Evolutionary conservation across 768 basidiomycete genomes (phyloP).

Genomic region (Termitomyces titanicus): DNA sequence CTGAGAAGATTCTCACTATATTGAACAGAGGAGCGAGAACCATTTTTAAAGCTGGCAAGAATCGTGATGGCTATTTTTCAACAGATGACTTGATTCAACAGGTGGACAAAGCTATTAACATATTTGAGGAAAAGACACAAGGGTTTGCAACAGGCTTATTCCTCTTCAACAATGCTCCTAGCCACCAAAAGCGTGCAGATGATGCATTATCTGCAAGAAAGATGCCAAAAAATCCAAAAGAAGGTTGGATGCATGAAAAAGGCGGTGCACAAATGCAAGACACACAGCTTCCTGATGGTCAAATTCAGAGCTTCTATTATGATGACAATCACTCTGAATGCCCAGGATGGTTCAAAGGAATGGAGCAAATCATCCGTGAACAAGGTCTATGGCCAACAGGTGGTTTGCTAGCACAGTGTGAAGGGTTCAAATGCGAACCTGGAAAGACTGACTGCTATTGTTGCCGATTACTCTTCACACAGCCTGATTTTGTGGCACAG

Average conservation of each 20-base stretch:
- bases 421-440: conserved; percentile 18
- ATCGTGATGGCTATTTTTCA: no score
- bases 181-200: conserved; percentile 24
- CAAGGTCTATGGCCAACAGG: conserved; percentile 15
- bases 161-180: no score
- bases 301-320: conserved; percentile 29
- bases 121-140: no score
- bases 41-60: no score
- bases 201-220: conserved; percentile 25
- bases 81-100: no score
- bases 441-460: conserved; percentile 17
- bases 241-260: conserved; percentile 12
- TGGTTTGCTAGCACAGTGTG: conserved; percentile 21
- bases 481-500: conserved; percentile 20
- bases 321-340: conserved; percentile 23
- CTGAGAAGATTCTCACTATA: no score
- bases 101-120: no score
- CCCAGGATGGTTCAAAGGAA: conserved; percentile 34
- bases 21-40: no score
- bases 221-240: conserved; percentile 22
- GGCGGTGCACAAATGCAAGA: conserved; percentile 20
- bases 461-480: conserved; percentile 14
- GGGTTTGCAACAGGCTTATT: no score
- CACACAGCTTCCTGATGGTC: conserved; percentile 16
- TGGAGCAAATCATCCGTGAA: conserved; percentile 24